Evolutionary conservation across 2,329 filamentous ascomycete genomes (phyloP), one percentile per base, ranked within the genome.

Genomic region (Rasamsonia emersonii): DNA sequence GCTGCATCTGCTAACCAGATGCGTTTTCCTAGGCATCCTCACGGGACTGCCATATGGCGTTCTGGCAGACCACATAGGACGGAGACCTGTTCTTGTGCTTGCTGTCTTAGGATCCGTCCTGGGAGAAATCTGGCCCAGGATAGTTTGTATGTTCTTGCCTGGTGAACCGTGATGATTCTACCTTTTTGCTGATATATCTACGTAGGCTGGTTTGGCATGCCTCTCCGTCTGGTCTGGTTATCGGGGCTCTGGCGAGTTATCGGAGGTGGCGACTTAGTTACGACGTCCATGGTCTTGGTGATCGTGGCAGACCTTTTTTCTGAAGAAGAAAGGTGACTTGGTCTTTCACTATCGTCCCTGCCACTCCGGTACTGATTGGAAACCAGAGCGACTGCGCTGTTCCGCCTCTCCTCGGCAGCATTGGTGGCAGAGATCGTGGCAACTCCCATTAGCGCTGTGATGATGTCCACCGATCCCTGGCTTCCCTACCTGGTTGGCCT

Each of bases 11-110:
- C 27, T 29, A 5, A 29, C 11, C 8, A n/a, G 7, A 19, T 3
- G n/a, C 20, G 9, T 10, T 18, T 4, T 29, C 25, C 10, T 24
- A 53, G 47, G 44, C 18, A 42, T 56, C 15, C n/a, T 53, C 3
- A 28, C 54, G 11, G 44, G 47, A 4, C 33, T 56, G 6, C 50
- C 52, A 1, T 54, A 46, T 23, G 52, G 53, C 1, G 36, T 55
- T 2, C 33, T 55, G 6, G 42, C 50, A 1, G 52, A 56, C 36
- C 48, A 41, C 17, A 47, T 43, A 37, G 53, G 53, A 7, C 45
- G 51, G 15, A 48, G 39, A 16, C 46, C 49, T 1, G 37, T 54
- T 18, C 7, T 51, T 3, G 41, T 43, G 15, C 35, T 56, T 17
- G 33, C 41, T 4, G 10, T 46, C 1, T 3, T 46, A 10, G 49